Base-by-base conservation (phyloP, 345 rosid genomes). In the Excoecaria agallocha region DNA sequence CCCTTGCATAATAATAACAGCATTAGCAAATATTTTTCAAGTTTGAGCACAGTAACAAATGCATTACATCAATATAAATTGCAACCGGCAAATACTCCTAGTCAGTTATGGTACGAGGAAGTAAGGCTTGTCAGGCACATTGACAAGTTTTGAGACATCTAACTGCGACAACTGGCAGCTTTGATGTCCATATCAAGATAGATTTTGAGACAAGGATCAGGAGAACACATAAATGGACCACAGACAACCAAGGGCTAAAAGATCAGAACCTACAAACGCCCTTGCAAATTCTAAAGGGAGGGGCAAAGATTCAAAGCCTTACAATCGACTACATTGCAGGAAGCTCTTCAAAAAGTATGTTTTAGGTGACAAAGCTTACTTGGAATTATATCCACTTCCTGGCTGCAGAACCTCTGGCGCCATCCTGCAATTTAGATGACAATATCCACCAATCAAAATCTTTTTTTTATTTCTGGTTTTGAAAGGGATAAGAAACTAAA, bases 391-490 rank as follows among this genome's bases (percentile, higher is more conserved):
- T 85, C 99, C 98, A 80, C 92, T 88, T 78, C 95, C 97, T 24
- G 94, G 98, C 89, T 96, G 99, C 84, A 96, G 82, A 45, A 96
- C 99, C 84, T 96, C 99, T 0, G 98, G 99, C 55, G 99, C 99
- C 97, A 93, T 96, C 99, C 99, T 96, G 87, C 68, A 81, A 79
- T 75, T 65, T 39, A 74, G 69, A 76, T 78, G 57, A 78, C 65
- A 58, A 58, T 71, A 58, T 52, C 20, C 54, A 19, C 16, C 51
- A 25, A 60, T 59, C 38, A 45, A 46, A 59, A 52, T 54, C 4
- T 51, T 17, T 35, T 24, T 20, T 61, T 61, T 24, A 11, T n/a
- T 66, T 46, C 7, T 16, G 3, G 1, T 45, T 64, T 41, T 39
- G 1, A 15, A 50, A 1, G 17, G 6, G 11, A 25, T 24, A 22